Conservation (phyloP, 805 yeast species). For the Wickerhamomyces tratensis region DNA sequence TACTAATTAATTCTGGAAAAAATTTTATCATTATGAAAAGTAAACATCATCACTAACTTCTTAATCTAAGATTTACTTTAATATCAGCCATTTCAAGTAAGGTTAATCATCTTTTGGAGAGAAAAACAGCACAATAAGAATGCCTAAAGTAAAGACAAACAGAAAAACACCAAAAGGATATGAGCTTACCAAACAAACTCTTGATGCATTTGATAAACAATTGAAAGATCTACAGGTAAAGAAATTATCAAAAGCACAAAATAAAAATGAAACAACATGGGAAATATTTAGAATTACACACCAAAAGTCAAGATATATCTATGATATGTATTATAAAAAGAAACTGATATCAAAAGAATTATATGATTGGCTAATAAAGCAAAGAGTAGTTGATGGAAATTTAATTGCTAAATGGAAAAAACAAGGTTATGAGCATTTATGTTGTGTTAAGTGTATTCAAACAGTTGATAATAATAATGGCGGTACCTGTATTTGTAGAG, state of each 20-base stretch:
- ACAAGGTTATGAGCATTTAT: constrained; percentile 77
- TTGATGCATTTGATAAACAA: constrained; percentile 46
- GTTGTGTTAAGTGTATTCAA: constrained; percentile 75
- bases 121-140: constrained; percentile 6
- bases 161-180: constrained; percentile 68
- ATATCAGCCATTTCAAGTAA: too few species aligned
- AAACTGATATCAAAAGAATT: constrained; percentile 57
- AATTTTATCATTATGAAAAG: too few species aligned
- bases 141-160: constrained; percentile 36
- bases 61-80: not conserved
- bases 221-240: constrained; percentile 42
- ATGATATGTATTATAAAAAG: constrained; percentile 61
- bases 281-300: constrained; percentile 62
- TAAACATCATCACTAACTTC: not conserved
- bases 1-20: too few species aligned
- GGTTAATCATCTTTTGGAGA: too few species aligned
- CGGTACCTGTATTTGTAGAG: constrained; percentile 76
- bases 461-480: constrained; percentile 51
- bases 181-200: constrained; percentile 55
- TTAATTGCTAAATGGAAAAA: constrained; percentile 81
- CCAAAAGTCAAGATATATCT: constrained; percentile 68
- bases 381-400: constrained; percentile 55
- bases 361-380: constrained; percentile 64
- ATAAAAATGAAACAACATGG: constrained; percentile 57
- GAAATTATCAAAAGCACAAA: constrained; percentile 29